Evolutionary conservation across 306 rosid species (phyloP).

Genomic region (Mimosa bimucronata): DNA sequence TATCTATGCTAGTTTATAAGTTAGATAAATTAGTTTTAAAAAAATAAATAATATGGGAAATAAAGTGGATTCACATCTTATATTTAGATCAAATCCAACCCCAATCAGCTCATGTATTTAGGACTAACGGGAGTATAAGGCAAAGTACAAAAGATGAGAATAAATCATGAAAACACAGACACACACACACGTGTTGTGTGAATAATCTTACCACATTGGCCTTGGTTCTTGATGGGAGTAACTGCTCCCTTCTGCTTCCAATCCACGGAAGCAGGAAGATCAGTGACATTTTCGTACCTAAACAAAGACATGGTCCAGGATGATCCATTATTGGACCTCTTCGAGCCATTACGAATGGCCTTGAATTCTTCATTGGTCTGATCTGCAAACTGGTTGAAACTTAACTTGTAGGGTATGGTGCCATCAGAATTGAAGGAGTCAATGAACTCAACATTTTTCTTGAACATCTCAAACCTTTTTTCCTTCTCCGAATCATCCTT

Average conservation of each 20-base stretch:
- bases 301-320: slow-evolving; percentile 16
- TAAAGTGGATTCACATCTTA: too few relatives aligned
- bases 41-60: too few relatives aligned
- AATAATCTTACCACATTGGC: slow-evolving; percentile 49
- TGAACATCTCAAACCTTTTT: slow-evolving; percentile 45
- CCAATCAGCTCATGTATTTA: too few relatives aligned
- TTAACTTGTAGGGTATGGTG: slow-evolving; percentile 45
- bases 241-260: slow-evolving; percentile 52
- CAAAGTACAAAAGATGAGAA: too few relatives aligned
- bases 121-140: too few relatives aligned
- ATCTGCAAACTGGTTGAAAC: slow-evolving; percentile 42
- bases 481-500: slow-evolving; percentile 42
- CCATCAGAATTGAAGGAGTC: slow-evolving; percentile 46
- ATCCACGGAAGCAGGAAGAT: slow-evolving; percentile 35
- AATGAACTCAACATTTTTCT: slow-evolving; percentile 43
- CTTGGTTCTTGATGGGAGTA: slow-evolving; percentile 42
- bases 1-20: too few relatives aligned
- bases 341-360: slow-evolving; percentile 26
- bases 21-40: too few relatives aligned
- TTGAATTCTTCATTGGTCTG: slow-evolving; percentile 45
- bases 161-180: too few relatives aligned
- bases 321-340: background rate
- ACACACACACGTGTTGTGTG: background rate
- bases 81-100: too few relatives aligned
- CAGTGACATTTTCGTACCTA: slow-evolving; percentile 38